These are phyloP conservation scores for Bremia lactucae DNA, from an alignment of 352 stramenopile species.

Conservation along the genomic window DNA sequence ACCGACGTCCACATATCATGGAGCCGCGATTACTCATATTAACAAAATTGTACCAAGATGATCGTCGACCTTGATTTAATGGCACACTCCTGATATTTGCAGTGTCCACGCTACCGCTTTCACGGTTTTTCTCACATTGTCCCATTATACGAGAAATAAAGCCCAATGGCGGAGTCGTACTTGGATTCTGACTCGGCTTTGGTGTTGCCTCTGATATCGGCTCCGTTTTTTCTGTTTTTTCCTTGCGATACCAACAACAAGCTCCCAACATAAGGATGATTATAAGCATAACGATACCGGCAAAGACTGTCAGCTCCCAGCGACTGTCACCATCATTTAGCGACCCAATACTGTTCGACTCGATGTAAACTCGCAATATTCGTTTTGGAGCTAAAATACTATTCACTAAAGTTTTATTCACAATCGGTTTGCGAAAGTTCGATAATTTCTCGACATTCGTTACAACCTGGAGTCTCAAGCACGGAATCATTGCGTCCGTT, in stretches of 20 bases:
- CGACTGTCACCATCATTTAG: background rate
- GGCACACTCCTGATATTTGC: conserved; percentile 17
- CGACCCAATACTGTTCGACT: conserved; percentile 5
- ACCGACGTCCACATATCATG: conserved; percentile 7
- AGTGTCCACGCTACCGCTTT: conserved; percentile 10
- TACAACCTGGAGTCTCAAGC: conserved; percentile 15
- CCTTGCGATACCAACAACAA: conserved; percentile 19
- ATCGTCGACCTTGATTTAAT: conserved; percentile 11
- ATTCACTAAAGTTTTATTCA: conserved; percentile 17
- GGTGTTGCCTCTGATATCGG: conserved; percentile 1
- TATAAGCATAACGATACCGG: conserved; percentile 9
- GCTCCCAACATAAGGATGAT: conserved; percentile 5
- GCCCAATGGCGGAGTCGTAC: conserved; percentile 3
- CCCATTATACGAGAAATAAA: conserved; percentile 15
- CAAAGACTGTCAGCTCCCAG: conserved; percentile 8
- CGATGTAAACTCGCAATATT: conserved; percentile 5
- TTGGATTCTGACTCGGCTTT: conserved; percentile 2
- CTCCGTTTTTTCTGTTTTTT: conserved; percentile 4
- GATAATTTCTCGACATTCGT: background rate
- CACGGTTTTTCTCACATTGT: conserved; percentile 7
- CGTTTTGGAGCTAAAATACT: conserved; percentile 15
- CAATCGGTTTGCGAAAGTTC: conserved; percentile 26
- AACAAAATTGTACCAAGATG: conserved; percentile 24
- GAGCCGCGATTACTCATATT: conserved; percentile 20
- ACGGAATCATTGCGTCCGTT: conserved; percentile 35